Evolutionary conservation across 495 filamentous ascomycete genomes (phyloP).

Genomic region (Friedmanniomyces simplex): DNA sequence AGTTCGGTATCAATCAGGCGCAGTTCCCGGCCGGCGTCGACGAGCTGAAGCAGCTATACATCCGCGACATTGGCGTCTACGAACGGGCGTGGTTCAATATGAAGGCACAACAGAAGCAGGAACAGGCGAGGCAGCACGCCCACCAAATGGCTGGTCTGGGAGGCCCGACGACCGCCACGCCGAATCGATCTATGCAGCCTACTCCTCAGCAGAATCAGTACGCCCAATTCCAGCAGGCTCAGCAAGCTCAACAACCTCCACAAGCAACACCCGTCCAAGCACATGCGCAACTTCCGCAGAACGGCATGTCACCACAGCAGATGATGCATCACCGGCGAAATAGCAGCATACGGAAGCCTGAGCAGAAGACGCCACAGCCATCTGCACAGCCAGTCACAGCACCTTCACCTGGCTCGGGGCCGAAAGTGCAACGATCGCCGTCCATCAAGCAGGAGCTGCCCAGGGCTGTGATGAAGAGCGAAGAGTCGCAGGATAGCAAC

Average conservation of each 20-base stretch:
- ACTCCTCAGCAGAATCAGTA: slow-evolving; percentile 20
- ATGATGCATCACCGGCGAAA: slow-evolving; percentile 17
- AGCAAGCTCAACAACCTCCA: slow-evolving; percentile 30
- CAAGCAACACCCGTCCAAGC: slow-evolving; percentile 19
- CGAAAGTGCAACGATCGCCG: slow-evolving; percentile 12
- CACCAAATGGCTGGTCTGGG: slow-evolving; percentile 33
- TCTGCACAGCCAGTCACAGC: slow-evolving; percentile 7
- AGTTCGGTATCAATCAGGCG: slow-evolving; percentile 53
- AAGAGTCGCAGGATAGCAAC: slow-evolving; percentile 18
- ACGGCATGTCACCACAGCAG: slow-evolving; percentile 20
- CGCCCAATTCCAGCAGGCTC: slow-evolving; percentile 9
- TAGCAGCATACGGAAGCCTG: slow-evolving; percentile 16
- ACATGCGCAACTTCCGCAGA: slow-evolving; percentile 27
- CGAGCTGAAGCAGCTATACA: slow-evolving; percentile 63
- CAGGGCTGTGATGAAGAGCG: slow-evolving; percentile 11
- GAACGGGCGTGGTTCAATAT: slow-evolving; percentile 11
- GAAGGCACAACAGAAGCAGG: slow-evolving; percentile 35
- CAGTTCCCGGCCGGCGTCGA: slow-evolving; percentile 54
- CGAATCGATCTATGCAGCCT: slow-evolving; percentile 39
- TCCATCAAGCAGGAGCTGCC: slow-evolving; percentile 11
- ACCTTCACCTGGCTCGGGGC: slow-evolving; percentile 8
- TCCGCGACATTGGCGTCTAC: slow-evolving; percentile 36
- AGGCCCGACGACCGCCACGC: slow-evolving; percentile 33
- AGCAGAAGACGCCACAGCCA: slow-evolving; percentile 14
- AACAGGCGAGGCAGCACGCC: slow-evolving; percentile 34